phyloP scores from a whole-genome alignment of 169 alveolate species.

The Plasmodium chabaudi region DNA sequence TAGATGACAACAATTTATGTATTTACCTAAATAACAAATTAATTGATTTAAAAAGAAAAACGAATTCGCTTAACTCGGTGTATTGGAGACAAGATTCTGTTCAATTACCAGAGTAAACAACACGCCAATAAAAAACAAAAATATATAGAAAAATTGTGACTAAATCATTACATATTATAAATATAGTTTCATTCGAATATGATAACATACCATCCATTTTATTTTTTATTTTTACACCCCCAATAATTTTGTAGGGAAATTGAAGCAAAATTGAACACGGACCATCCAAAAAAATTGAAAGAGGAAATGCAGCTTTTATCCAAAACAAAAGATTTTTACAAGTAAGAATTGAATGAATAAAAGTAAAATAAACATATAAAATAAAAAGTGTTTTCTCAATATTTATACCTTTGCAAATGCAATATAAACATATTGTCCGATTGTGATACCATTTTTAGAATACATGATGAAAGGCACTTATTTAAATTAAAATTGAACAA shows the following conservation, averaged over 20 bases:
- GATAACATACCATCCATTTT: no score
- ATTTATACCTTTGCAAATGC: neutral
- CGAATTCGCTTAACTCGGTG: slow-evolving; percentile 23
- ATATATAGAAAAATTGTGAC: neutral
- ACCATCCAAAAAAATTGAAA: slow-evolving; percentile 62
- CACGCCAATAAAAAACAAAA: neutral
- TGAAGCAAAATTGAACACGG: slow-evolving; percentile 47
- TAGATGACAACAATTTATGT: slow-evolving; percentile 49
- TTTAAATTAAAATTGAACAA: slow-evolving; percentile 65
- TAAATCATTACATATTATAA: neutral
- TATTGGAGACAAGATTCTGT: slow-evolving; percentile 60
- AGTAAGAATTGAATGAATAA: slow-evolving; percentile 21
- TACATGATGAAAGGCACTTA: slow-evolving; percentile 71
- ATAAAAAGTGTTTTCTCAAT: neutral
- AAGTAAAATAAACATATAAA: neutral
- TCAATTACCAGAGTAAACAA: slow-evolving; percentile 57
- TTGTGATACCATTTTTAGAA: slow-evolving; percentile 9
- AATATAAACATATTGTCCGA: neutral
- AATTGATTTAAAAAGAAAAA: slow-evolving; percentile 51
- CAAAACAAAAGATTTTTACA: slow-evolving; percentile 69
- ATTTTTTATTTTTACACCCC: no score
- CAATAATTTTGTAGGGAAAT: slow-evolving; percentile 20
- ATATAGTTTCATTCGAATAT: no score
- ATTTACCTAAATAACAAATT: slow-evolving; percentile 53
- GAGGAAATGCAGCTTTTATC: slow-evolving; percentile 70